These are phyloP conservation scores for Cladosporium halotolerans DNA, from an alignment of 2,329 filamentous ascomycete species.

Conservation along the genomic window DNA sequence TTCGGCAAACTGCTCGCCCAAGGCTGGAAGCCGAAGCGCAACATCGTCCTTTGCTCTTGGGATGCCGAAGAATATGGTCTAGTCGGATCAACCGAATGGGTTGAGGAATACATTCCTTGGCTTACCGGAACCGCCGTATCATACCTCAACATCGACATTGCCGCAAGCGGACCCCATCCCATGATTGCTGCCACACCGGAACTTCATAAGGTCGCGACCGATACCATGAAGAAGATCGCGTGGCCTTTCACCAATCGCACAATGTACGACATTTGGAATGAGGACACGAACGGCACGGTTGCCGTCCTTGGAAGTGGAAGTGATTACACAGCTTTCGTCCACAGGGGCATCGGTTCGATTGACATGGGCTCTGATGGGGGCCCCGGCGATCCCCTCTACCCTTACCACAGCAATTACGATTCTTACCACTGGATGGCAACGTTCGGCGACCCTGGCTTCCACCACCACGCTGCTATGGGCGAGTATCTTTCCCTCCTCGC, in stretches of 20 bases:
- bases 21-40: slow-evolving; percentile 48
- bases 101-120: slow-evolving; percentile 46
- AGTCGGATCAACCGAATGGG: slow-evolving; percentile 41
- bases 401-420: slow-evolving; percentile 45
- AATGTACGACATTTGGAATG: slow-evolving; percentile 41
- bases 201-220: slow-evolving; percentile 62
- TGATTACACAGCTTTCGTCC: slow-evolving; percentile 44
- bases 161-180: slow-evolving; percentile 52
- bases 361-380: slow-evolving; percentile 38
- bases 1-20: slow-evolving; percentile 42
- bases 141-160: slow-evolving; percentile 49
- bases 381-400: slow-evolving; percentile 37
- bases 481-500: slow-evolving; percentile 38
- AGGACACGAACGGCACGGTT: slow-evolving; percentile 30
- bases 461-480: slow-evolving; percentile 45
- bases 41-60: slow-evolving; percentile 41
- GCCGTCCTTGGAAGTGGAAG: slow-evolving; percentile 41
- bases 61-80: slow-evolving; percentile 40
- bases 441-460: slow-evolving; percentile 47
- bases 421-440: slow-evolving; percentile 47
- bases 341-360: slow-evolving; percentile 33
- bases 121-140: slow-evolving; percentile 38
- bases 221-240: slow-evolving; percentile 55
- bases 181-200: slow-evolving; percentile 61
- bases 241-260: slow-evolving; percentile 35